Evolutionary conservation across 2,329 filamentous ascomycete species (phyloP).

Genomic region (Hirsutella thompsonii): DNA sequence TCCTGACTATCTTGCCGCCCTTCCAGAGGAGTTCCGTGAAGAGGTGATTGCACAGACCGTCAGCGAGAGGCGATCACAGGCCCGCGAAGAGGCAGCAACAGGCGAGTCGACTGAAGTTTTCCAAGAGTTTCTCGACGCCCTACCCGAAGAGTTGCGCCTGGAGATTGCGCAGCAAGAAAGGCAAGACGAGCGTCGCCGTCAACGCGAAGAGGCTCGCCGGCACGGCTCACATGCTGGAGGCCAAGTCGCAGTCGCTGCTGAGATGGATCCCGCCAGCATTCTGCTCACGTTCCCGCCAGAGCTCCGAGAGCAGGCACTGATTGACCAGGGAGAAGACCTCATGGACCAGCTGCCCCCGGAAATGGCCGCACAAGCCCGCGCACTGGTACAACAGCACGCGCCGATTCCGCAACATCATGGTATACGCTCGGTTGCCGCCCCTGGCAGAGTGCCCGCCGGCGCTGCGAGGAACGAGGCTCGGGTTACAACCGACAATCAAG

Average conservation of each 20-base stretch:
- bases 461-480: constrained; percentile 8
- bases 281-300: constrained; percentile 77
- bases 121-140: constrained; percentile 83
- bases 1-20: constrained; percentile 82
- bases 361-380: constrained; percentile 74
- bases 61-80: constrained; percentile 68
- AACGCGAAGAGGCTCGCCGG: constrained; percentile 69
- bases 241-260: constrained; percentile 40
- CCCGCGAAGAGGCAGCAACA: constrained; percentile 50
- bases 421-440: constrained; percentile 15
- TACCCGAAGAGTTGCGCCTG: constrained; percentile 78
- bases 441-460: constrained; percentile 17
- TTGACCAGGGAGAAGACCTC: constrained; percentile 84
- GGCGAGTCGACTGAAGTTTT: constrained; percentile 77
- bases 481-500: constrained; percentile 24
- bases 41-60: constrained; percentile 91
- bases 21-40: constrained; percentile 93
- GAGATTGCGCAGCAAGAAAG: constrained; percentile 88
- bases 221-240: constrained; percentile 43
- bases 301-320: constrained; percentile 73
- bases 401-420: constrained; percentile 14
- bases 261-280: constrained; percentile 91
- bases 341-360: constrained; percentile 75
- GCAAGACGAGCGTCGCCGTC: constrained; percentile 74
- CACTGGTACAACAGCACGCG: constrained; percentile 36